Base-by-base conservation (phyloP, 2,329 filamentous ascomycete species). In the Clarireedia monteithiana region DNA sequence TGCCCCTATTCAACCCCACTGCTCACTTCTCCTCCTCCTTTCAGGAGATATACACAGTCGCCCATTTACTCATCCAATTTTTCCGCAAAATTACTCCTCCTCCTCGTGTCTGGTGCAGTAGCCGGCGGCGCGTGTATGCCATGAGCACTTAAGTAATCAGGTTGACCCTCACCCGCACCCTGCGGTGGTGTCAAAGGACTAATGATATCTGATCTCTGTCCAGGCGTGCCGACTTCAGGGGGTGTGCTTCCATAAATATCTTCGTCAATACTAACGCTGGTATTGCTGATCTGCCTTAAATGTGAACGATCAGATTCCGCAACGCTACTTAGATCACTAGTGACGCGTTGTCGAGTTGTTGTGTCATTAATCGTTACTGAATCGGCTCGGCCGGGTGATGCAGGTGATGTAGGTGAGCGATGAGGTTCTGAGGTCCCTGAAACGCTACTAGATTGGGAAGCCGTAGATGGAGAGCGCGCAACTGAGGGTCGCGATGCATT, bases 1-100 rank as follows among this genome's bases (percentile, higher is more conserved):
- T 12, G 10, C 26, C 26, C 26, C 7, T 34, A 4, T 34, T 4
- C 30, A 30, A 2, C 5, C 12, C 9, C 30, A 34, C 30, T 34
- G 9, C 12, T 34, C 30, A 12, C 30, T 34, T 34, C 30, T 34
- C 9, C 30, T 3, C 30, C 1, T 12, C 9, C 30, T 9, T 30
- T 30, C 27, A 9, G 27, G 10, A 12, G 9, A 34, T 14, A 34
- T 34, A 34, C 30, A 34, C 30, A 9, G 4, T 40, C 38, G 27
- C 20, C 53, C 40, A 57, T 53, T 34, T 38, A 50, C 40, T 64
- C 62, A 50, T 63, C 63, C 56, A 67, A 55, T 20, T 58, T 60
- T 49, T 67, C 66, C 27, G 53, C 56, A 50, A 67, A 67, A 53
- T 64, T 62, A 56, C 66, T 67, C 51, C 53, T 67, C 59, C 62